These are phyloP conservation scores for Skeletonema costatum DNA, from an alignment of 108 stramenopile species.

Conservation along the genomic window DNA sequence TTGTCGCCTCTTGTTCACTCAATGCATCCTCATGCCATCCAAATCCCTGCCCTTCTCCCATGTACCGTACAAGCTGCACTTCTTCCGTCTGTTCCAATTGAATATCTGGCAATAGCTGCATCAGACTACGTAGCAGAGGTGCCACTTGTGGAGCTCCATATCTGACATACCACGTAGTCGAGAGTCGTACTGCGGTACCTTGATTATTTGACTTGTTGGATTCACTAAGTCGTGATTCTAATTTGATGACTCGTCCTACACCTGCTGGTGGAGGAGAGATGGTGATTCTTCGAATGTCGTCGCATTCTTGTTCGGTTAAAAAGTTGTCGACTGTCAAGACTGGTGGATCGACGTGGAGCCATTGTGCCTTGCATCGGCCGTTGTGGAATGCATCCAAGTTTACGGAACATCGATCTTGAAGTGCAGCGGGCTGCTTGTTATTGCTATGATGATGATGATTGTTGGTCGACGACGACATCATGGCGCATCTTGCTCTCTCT, in stretches of 20 bases:
- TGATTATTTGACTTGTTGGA: slow-evolving; percentile 6
- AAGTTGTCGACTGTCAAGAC: slow-evolving; percentile 32
- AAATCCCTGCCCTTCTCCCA: slow-evolving; percentile 25
- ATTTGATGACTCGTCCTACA: slow-evolving; percentile 17
- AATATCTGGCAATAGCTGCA: slow-evolving; percentile 19
- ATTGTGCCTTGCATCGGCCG: not conserved
- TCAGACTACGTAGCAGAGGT: slow-evolving; percentile 3
- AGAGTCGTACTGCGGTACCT: not conserved
- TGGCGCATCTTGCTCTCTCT: slow-evolving; percentile 15
- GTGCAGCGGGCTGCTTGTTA: slow-evolving; percentile 19
- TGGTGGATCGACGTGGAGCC: slow-evolving; percentile 36
- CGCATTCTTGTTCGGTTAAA: slow-evolving; percentile 20
- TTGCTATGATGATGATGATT: not conserved
- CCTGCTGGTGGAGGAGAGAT: slow-evolving; percentile 10
- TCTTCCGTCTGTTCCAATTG: slow-evolving; percentile 21
- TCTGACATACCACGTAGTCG: slow-evolving; percentile 39
- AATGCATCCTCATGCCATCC: slow-evolving; percentile 27
- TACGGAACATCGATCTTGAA: slow-evolving; percentile 17
- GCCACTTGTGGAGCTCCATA: slow-evolving; percentile 4
- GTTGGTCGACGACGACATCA: not conserved
- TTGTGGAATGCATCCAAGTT: slow-evolving; percentile 8
- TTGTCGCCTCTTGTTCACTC: slow-evolving; percentile 8
- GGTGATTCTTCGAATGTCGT: slow-evolving; percentile 5
- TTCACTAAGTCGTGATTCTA: slow-evolving; percentile 16
- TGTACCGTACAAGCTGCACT: slow-evolving; percentile 25